Evolutionary conservation across 345 rosid genomes (phyloP), one percentile per base, ranked within the genome.

Genomic region (Ceriops decandra): DNA sequence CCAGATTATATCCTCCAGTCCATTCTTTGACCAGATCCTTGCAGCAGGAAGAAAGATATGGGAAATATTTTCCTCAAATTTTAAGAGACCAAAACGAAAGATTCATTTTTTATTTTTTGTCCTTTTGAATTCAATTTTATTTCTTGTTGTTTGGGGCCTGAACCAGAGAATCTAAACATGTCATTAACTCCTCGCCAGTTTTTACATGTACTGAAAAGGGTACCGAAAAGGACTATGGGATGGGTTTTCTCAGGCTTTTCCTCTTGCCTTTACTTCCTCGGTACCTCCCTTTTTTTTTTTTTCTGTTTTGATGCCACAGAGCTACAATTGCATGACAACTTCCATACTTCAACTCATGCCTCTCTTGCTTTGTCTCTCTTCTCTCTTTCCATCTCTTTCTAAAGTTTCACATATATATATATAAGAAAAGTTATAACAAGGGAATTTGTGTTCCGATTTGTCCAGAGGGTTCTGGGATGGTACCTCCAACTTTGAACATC

Each of bases 401-500:
- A 17, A 21, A 58, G 35, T 19, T 68, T 64, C 47, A 42, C 16
- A 2, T 13, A 42, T 0, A 42, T 1, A 31, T 5, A 31, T 54
- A 62, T 52, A 72, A 58, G 21, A 21, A 67, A 19, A 33, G 30
- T 64, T 51, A 28, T 28, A 60, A 62, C 62, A 54, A 13, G 54
- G 62, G 68, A 64, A 62, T 79, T 60, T 72, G 20, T 81, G 10
- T 77, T 22, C 27, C 15, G 13, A 32, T 67, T 4, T n/a, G 7
- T 64, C 83, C 95, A 90, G 93, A 87, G 68, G 82, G 74, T 77
- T 69, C 87, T 68, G 90, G 79, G 63, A 90, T 90, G 93, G 87
- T 92, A 71, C 99, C 99, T 75, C 96, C 98, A 68, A 95, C 96
- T 72, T 84, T 92, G 56, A 92, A 90, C 85, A 95, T 95, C 73